phyloP scores from a whole-genome alignment of 2,329 filamentous ascomycete species.

The Sporothrix sp. region DNA sequence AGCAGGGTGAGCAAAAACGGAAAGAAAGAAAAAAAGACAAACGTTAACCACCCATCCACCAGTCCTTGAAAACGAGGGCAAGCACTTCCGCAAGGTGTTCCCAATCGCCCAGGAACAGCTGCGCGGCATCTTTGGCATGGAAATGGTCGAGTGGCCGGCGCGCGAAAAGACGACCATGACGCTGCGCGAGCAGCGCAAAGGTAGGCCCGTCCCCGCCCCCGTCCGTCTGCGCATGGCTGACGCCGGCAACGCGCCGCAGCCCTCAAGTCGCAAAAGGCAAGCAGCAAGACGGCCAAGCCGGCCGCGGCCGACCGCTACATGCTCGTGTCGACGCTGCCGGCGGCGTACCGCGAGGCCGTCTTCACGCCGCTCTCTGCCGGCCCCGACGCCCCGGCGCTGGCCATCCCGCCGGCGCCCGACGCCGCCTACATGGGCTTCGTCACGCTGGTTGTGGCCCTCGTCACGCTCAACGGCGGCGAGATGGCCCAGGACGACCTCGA shows the following conservation, averaged over 20 bases:
- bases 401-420: constrained; percentile 55
- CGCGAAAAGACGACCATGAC: constrained; percentile 68
- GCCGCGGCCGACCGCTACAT: constrained; percentile 59
- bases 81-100: constrained; percentile 70
- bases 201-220: constrained; percentile 37
- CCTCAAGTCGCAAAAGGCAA: constrained; percentile 10
- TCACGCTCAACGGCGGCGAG: constrained; percentile 62
- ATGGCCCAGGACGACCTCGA: constrained; percentile 71
- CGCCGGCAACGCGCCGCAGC: not conserved
- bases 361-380: constrained; percentile 24
- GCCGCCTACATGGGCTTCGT: constrained; percentile 75
- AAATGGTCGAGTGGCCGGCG: constrained; percentile 71
- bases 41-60: no score
- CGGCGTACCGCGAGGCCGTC: constrained; percentile 47
- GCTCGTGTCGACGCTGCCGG: constrained; percentile 62
- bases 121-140: constrained; percentile 74
- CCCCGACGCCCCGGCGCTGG: constrained; percentile 59
- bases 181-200: constrained; percentile 60
- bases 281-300: constrained; percentile 42
- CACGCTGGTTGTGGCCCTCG: constrained; percentile 67
- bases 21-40: no score
- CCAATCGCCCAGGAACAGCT: constrained; percentile 65
- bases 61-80: constrained; percentile 63
- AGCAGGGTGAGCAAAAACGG: constrained; percentile 51
- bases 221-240: no score